Conservation (phyloP, 345 rosid species). For the Populus deltoides region DNA sequence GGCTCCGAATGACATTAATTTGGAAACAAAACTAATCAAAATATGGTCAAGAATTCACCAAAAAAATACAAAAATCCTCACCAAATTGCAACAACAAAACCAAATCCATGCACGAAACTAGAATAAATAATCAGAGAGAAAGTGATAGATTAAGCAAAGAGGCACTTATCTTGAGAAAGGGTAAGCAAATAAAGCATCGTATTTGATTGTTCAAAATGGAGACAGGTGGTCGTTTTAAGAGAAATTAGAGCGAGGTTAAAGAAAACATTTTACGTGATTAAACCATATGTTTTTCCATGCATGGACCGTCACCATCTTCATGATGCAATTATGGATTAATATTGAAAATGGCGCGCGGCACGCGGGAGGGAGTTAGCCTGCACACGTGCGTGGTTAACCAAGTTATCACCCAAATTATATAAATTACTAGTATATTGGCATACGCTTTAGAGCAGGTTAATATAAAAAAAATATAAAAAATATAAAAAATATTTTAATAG, state of each 20-base stretch:
- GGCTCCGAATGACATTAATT: slow-evolving; percentile 6
- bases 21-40: slow-evolving; percentile 8
- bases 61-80: neutral
- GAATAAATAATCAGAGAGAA: neutral
- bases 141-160: neutral
- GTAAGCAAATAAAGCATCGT: neutral
- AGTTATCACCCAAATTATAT: neutral
- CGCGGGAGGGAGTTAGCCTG: neutral
- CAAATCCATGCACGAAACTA: neutral
- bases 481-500: no score
- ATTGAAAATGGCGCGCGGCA: neutral
- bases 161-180: neutral
- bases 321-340: no score
- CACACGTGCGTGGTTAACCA: neutral
- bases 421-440: neutral
- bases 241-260: neutral
- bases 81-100: neutral
- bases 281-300: neutral
- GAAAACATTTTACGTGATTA: neutral
- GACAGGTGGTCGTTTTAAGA: neutral
- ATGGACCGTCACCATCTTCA: neutral
- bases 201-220: neutral
- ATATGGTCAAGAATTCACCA: neutral
- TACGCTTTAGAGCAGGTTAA: accelerated
- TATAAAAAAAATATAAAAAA: no score